These are phyloP conservation scores for Aspergillus niger DNA, from an alignment of 2,329 filamentous ascomycete species.

Conservation along the genomic window DNA sequence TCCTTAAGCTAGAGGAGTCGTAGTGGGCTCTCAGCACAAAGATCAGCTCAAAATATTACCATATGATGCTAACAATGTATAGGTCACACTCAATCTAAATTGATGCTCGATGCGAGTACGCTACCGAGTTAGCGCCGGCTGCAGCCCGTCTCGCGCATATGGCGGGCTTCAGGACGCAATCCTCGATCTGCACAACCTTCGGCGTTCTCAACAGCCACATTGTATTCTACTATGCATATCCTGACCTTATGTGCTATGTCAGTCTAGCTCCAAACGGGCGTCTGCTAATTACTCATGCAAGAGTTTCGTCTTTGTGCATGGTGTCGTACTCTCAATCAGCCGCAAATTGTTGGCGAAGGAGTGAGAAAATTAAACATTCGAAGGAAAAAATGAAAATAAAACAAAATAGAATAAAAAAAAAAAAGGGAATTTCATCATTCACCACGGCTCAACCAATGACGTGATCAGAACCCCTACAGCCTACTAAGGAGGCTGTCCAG, in stretches of 20 bases:
- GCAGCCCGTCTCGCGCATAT: not conserved
- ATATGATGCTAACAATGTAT: constrained; percentile 12
- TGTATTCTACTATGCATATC: not conserved
- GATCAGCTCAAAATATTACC: constrained; percentile 5
- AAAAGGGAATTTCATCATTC: too few relatives aligned
- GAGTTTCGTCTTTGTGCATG: too few relatives aligned
- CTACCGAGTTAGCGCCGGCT: constrained; percentile 1
- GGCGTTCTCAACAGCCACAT: not conserved
- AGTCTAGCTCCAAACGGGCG: too few relatives aligned
- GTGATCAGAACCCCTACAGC: not conserved
- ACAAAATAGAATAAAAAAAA: too few relatives aligned
- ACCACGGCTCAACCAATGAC: not conserved
- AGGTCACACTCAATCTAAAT: constrained; percentile 12
- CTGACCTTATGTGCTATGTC: too few relatives aligned
- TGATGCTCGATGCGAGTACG: constrained; percentile 3
- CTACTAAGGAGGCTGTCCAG: not conserved
- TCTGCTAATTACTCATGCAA: too few relatives aligned
- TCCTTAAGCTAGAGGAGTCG: not conserved
- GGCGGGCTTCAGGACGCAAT: not conserved
- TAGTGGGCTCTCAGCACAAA: not conserved
- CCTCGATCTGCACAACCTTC: not conserved
- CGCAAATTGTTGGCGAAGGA: not conserved
- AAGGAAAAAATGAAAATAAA: too few relatives aligned
- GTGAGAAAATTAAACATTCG: too few relatives aligned
- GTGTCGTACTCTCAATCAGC: not conserved